Evolutionary conservation across 129 eudicot genomes (phyloP), one percentile per base, ranked within the genome.

Genomic region (Tagetes erecta): DNA sequence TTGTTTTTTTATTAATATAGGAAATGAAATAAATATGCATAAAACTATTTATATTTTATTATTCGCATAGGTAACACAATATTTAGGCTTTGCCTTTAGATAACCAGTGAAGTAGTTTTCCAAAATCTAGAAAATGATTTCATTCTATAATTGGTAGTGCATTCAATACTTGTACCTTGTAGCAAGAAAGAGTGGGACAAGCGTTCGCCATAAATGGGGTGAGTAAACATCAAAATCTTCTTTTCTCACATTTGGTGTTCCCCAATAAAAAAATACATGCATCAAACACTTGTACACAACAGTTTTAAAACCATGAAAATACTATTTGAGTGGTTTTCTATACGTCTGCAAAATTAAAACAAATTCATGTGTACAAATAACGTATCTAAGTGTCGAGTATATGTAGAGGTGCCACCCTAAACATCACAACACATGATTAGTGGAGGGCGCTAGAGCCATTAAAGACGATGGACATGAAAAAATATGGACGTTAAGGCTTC

Each of bases 71-170:
- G 35, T 64, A 64, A 53, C 68, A n/a, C 46, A 37, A 64, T 64
- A 79, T 79, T 72, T 79, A 79, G 78, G 82, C 68, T 60, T 78
- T 78, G 81, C 81, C 81, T 78, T 35, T 37, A 70, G 71, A 70
- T 78, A 63, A 71, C 64, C 30, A 52, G 57, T 42, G 78, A 72
- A 44, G 74, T 79, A 14, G 82, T 79, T 79, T 65, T 53, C 64
- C 78, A 64, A 79, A 78, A 64, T 79, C 73, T 55, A 79, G 73
- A 76, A 79, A 79, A 79, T 79, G 78, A 79, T 79, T 79, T 79
- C 82, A 79, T 72, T 64, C 82, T 79, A 27, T 64, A 79, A 72
- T 52, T 72, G 68, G 73, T 72, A 64, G 78, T 12, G 82, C 78
- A 79, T 64, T 79, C 2, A 79, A 73, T 72, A 72, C 78, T 71